Evolutionary conservation across 2,329 filamentous ascomycete species (phyloP), one percentile per base, ranked within the genome.

Genomic region (Magnaporthiopsis incrustans): DNA sequence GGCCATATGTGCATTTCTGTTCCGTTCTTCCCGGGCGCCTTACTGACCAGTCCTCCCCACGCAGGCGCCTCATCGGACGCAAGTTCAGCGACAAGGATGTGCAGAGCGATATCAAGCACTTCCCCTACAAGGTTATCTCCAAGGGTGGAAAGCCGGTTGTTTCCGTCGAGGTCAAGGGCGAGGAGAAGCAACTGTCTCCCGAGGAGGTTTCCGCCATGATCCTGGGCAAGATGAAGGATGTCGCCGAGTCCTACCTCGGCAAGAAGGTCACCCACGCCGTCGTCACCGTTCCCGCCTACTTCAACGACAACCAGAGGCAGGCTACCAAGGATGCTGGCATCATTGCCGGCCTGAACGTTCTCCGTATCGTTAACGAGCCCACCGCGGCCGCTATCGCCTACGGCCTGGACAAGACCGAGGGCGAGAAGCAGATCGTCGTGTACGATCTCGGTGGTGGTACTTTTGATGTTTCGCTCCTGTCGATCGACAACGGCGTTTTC

Each of bases 221-320:
- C 72, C 75, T 85, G 65, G 77, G 79, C 72, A 85, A 85, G 80
- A 86, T 87, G 84, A 85, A 83, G 78, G 82, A 84, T 73, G 81
- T 83, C 65, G 82, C 90, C 71, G 90, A 93, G 82, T 80, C 82
- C 73, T 92, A 91, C 77, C 82, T 93, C 64, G 89, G 89, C 77
- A 89, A 92, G 84, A 90, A 90, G 79, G 89, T 93, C 68, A 91
- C 87, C 76, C 89, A 92, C 83, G 90, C 90, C 73, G 90, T 97
- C 73, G 92, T 97, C 69, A 97, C 93, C 67, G 93, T 97, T 70
- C 92, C 93, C 72, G 92, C 92, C 80, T 97, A 97, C 84, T 97
- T 97, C 90, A 97, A 96, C 82, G 93, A 97, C 83, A 93, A 92
- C 81, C 93, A 97, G 85, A 87, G 93, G 81, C 92, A 96, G 81